These are phyloP conservation scores for Serendipita sp. DNA, from an alignment of 768 basidiomycete genomes.

Conservation along the genomic window DNA sequence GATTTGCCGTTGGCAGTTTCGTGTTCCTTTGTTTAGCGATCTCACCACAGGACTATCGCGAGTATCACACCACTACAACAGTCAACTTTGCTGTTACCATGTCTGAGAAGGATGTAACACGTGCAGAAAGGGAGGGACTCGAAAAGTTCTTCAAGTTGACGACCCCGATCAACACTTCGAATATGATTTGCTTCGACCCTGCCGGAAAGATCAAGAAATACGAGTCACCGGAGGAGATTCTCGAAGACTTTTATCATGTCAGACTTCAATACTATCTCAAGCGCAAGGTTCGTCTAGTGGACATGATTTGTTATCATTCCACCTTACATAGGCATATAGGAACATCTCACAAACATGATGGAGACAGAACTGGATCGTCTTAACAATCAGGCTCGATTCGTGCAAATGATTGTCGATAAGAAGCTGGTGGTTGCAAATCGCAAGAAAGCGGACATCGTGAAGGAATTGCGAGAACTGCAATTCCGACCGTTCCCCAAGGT, in stretches of 20 bases:
- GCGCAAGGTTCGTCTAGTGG: slow-evolving; percentile 50
- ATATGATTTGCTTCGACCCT: slow-evolving; percentile 98
- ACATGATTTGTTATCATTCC: background rate
- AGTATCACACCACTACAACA: slow-evolving; percentile 84
- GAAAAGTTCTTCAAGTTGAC: slow-evolving; percentile 84
- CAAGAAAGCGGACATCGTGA: slow-evolving; percentile 74
- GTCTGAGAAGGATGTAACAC: slow-evolving; percentile 62
- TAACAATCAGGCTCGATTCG: slow-evolving; percentile 90
- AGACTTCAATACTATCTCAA: slow-evolving; percentile 88
- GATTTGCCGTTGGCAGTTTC: background rate
- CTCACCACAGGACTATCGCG: slow-evolving; percentile 73
- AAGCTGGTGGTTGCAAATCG: slow-evolving; percentile 71
- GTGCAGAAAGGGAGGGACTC: slow-evolving; percentile 80
- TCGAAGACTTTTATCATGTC: slow-evolving; percentile 83
- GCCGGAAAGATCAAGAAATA: slow-evolving; percentile 95
- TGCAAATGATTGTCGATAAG: slow-evolving; percentile 87
- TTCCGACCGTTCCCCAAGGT: slow-evolving; percentile 90
- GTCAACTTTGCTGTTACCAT: slow-evolving; percentile 81
- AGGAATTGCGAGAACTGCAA: slow-evolving; percentile 62
- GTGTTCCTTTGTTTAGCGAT: background rate
- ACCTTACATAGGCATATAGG: slow-evolving; percentile 29
- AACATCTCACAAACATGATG: slow-evolving; percentile 68
- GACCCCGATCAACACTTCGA: slow-evolving; percentile 69
- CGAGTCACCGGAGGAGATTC: slow-evolving; percentile 71
- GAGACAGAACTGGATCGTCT: slow-evolving; percentile 68